phyloP scores from a whole-genome alignment of 2,329 filamentous ascomycete genomes.

The Arthrobotrys sinensis region DNA sequence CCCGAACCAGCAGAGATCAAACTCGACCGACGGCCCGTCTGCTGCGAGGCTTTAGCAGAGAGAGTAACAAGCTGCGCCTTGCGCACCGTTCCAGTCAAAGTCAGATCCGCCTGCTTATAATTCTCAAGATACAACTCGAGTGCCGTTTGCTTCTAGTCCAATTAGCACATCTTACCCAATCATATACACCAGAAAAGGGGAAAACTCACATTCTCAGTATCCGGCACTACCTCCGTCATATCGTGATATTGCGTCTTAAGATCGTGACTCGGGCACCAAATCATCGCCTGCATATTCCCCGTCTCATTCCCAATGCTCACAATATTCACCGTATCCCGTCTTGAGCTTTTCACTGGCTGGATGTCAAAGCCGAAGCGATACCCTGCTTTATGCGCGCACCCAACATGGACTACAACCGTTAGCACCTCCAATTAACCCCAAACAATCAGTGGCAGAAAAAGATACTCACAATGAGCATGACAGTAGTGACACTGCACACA shows the following conservation, averaged over 20 bases:
- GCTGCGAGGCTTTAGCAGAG: conserved; percentile 73
- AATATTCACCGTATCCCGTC: conserved; percentile 83
- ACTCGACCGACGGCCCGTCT: conserved; percentile 65
- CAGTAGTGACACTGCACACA: conserved; percentile 87
- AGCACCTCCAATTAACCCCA: conserved; percentile 17
- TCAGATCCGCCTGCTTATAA: conserved; percentile 94
- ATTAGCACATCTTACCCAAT: conserved; percentile 17
- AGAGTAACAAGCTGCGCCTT: conserved; percentile 85
- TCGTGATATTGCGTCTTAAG: conserved; percentile 81
- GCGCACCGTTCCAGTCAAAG: conserved; percentile 89
- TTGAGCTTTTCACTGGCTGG: conserved; percentile 87
- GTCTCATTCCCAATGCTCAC: conserved; percentile 85
- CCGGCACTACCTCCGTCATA: conserved; percentile 82
- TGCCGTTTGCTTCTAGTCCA: conserved; percentile 73
- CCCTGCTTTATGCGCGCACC: conserved; percentile 87
- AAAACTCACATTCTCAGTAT: conserved; percentile 70
- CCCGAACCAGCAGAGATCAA: conserved; percentile 62
- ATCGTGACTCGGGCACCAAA: conserved; percentile 94
- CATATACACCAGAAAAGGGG: neutral
- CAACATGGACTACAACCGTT: conserved; percentile 79
- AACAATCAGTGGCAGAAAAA: neutral
- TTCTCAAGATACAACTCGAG: conserved; percentile 88
- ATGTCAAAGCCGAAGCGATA: conserved; percentile 92
- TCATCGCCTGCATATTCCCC: conserved; percentile 84
- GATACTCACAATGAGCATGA: conserved; percentile 69